Base-by-base conservation (phyloP, 371 early-diverging fungal species). In the Mortierella sp. region DNA sequence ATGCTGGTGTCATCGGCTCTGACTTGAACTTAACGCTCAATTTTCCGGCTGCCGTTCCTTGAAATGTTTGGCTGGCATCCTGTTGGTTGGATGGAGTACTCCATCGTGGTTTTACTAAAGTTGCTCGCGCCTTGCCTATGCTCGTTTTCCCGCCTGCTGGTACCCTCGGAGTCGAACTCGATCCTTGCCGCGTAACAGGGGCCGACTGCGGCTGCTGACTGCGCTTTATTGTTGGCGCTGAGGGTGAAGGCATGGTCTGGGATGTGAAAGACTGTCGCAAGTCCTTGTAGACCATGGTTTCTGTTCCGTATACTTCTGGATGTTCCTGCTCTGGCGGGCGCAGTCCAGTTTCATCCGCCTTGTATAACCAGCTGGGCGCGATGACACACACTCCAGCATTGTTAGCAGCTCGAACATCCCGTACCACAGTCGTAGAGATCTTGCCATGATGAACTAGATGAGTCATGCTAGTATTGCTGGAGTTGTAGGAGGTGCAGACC, bases 371-470 rank as follows among this genome's bases (percentile, higher is more conserved):
- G 3, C 55, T 65, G 0, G 83, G 83, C 0, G 77, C 74, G 4
- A 83, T 80, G 5, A 79, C 70, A 51, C 38, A 49, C 14, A 71
- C 27, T 1, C 54, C 43, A 48, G 77, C 75, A 32, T 68, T 32
- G 44, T 79, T 79, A 43, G 83, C 79, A 7, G 54, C 38, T 29
- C 76, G 73, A 14, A 80, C 24, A 56, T 77, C 80, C 71, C 77
- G 76, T 27, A 71, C 65, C 21, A 75, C 77, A 0, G 70, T 71
- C 12, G 38, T 24, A 0, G 76, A 76, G 12, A 79, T 77, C 43
- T 80, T 83, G 46, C 83, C 83, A 14, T 77, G 79, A 41, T 83
- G 83, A 4, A 83, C 38, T n/a, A 83, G 63, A 70, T 83, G 83
- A 0, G 83, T 75, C 46, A 71, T 77, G 4, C 65, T 63, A 1